Percentiles rank a stretch among this genome's conserved stretches.
phyloP scores from a whole-genome alignment of 305 asterid species.

The Stenogyne calaminthoides region DNA sequence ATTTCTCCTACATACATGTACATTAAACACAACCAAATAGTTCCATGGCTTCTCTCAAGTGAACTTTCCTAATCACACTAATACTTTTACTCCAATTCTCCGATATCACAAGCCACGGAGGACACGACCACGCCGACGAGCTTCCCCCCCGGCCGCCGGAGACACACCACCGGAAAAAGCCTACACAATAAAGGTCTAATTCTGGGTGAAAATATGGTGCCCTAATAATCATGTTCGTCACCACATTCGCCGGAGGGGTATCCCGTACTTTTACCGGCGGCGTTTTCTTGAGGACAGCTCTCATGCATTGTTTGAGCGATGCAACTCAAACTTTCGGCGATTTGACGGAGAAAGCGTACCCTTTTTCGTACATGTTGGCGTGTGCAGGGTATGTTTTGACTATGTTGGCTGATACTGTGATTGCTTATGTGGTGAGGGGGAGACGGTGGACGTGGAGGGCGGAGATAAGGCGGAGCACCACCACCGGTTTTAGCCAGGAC shows the following conservation, averaged over 20 bases:
- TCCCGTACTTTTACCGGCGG: slow-evolving; percentile 88
- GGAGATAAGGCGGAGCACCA: slow-evolving; percentile 29
- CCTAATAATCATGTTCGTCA: slow-evolving; percentile 61
- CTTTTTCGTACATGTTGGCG: slow-evolving; percentile 87
- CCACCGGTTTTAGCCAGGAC: slow-evolving; percentile 53
- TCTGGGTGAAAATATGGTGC: slow-evolving; percentile 73
- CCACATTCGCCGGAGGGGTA: slow-evolving; percentile 75
- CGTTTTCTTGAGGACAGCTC: slow-evolving; percentile 76
- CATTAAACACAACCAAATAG: background rate
- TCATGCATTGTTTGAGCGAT: slow-evolving; percentile 89
- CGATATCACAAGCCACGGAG: slow-evolving; percentile 52
- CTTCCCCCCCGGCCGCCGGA: slow-evolving; percentile 1
- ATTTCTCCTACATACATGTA: background rate
- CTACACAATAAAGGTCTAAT: slow-evolving; percentile 51
- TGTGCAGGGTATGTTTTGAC: slow-evolving; percentile 71
- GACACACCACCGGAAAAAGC: background rate
- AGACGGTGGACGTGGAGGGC: slow-evolving; percentile 44
- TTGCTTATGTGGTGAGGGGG: slow-evolving; percentile 41
- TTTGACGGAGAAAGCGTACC: slow-evolving; percentile 58
- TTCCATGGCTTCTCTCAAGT: slow-evolving; percentile 45
- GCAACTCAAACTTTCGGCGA: slow-evolving; percentile 45
- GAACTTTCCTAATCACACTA: slow-evolving; percentile 48
- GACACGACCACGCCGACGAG: slow-evolving; percentile 30
- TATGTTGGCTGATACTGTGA: slow-evolving; percentile 68
- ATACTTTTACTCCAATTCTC: slow-evolving; percentile 43